Percentiles rank a stretch among this genome's conserved stretches.
Conservation (phyloP, 768 basidiomycete genomes). For the Plicaturopsis crispa region DNA sequence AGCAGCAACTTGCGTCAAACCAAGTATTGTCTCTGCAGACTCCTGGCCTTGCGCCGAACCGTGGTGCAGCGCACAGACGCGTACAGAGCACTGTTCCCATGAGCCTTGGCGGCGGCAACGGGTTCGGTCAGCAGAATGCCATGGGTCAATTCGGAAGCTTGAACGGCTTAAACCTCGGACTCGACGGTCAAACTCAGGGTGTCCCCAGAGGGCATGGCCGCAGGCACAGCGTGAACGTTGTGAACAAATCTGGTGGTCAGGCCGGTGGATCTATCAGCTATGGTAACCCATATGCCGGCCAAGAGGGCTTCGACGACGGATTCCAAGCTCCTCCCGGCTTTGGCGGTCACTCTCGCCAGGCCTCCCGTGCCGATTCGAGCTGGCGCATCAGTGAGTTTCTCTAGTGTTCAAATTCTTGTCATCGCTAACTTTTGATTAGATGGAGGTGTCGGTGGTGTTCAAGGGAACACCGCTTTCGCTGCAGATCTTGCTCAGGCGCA, state of each 20-base stretch:
- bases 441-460: constrained; percentile 63
- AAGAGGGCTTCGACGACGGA: constrained; percentile 76
- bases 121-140: constrained; percentile 40
- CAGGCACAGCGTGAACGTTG: constrained; percentile 86
- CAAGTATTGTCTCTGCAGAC: constrained; percentile 77
- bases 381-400: constrained; percentile 79
- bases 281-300: constrained; percentile 33
- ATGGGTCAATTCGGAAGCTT: constrained; percentile 66
- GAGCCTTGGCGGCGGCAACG: constrained; percentile 33
- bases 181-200: constrained; percentile 58
- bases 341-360: constrained; percentile 67
- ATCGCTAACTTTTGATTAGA: constrained; percentile 31
- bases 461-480: constrained; percentile 56
- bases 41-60: constrained; percentile 61
- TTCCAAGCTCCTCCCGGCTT: constrained; percentile 54
- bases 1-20: constrained; percentile 85
- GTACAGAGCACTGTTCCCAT: constrained; percentile 81
- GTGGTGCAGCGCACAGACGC: constrained; percentile 57
- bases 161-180: constrained; percentile 40
- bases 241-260: constrained; percentile 62
- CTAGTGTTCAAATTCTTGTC: constrained; percentile 1
- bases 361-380: constrained; percentile 71
- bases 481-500: constrained; percentile 94
- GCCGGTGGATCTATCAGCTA: constrained; percentile 43
- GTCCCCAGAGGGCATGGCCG: constrained; percentile 82